These are phyloP conservation scores for Arabidopsis suecica DNA, from an alignment of 345 rosid genomes.

Conservation along the genomic window DNA sequence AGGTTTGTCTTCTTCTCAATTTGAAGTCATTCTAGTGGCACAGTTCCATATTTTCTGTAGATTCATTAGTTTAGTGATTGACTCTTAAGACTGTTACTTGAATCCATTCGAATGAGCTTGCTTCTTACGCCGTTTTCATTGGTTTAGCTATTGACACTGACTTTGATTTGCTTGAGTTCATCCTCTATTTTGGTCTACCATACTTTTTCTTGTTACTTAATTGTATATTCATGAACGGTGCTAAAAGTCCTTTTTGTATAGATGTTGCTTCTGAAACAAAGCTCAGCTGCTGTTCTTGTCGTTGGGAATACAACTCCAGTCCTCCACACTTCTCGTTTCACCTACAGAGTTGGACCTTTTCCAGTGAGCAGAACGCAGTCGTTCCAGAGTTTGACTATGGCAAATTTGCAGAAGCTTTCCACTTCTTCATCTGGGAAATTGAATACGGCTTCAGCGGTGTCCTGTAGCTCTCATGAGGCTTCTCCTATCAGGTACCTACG, in stretches of 20 bases:
- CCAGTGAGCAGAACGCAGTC: slow-evolving; percentile 11
- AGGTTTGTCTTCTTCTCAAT: slow-evolving; percentile 18
- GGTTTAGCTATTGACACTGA: not conserved
- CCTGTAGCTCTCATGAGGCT: slow-evolving; percentile 33
- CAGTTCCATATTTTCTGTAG: not conserved
- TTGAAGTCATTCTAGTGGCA: not conserved
- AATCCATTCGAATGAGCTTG: not conserved
- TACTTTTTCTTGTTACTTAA: not conserved
- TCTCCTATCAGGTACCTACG: slow-evolving; percentile 29
- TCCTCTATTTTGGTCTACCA: not conserved
- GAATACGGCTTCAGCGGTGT: slow-evolving; percentile 24
- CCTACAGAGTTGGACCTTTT: slow-evolving; percentile 20
- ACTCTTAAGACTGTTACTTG: not conserved
- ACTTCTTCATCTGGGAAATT: slow-evolving; percentile 22
- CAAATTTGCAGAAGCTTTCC: slow-evolving; percentile 8
- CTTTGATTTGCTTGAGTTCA: not conserved
- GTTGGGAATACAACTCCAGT: slow-evolving; percentile 25
- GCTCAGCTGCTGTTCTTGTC: slow-evolving; percentile 37
- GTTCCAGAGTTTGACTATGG: slow-evolving; percentile 38
- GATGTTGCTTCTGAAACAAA: slow-evolving; percentile 47
- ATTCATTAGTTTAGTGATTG: not conserved
- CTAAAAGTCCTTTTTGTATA: slow-evolving; percentile 11
- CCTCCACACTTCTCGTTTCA: slow-evolving; percentile 20
- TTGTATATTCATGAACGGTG: not conserved
- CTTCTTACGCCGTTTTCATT: not conserved